Base-by-base conservation (phyloP, 2,329 filamentous ascomycete genomes). In the Xylaria sp. region DNA sequence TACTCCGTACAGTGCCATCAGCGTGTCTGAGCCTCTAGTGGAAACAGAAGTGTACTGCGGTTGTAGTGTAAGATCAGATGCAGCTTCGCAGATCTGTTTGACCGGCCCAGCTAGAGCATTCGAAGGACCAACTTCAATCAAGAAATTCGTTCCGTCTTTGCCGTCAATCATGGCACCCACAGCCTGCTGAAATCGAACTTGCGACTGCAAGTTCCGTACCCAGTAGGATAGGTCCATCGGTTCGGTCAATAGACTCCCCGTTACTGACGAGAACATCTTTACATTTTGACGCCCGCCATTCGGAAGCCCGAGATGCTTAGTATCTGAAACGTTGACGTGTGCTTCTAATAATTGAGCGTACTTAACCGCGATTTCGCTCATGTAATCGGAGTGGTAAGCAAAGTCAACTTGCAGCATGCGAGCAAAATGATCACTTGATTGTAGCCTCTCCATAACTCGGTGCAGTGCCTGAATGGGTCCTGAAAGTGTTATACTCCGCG, bases 331-430 rank as follows among this genome's bases (percentile, higher is more conserved):
- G 4, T 39, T 2, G 20, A 9, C 10, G 4, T 43, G 31, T 5
- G 20, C 13, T 3, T 51, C n/a, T 6, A 66, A 48, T 3, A 75
- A 46, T 7, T 66, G 13, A 18, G 52, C 33, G 52, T 78, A 78
- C 13, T 41, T 57, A 0, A 65, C 62, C 1, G 58, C 71, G 15
- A 73, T 64, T 1, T 39, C 57, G 1, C 13, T 20, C 75, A 80
- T 80, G 20, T 75, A 71, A 6, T 70, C 62, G 0, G 79, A 79
- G 67, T 80, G 79, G 58, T 80, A 81, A 7, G 79, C 79, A 12
- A 73, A 60, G 20, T 78, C 73, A 23, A 78, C 77, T 13, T 71
- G 76, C 9, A 81, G 70, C 18, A 74, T 57, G 6, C 78, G 55
- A 1, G 77, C 76, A 68, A 79, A 79, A 36, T 71, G 75, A 15